Percentiles rank a stretch among this genome's conserved stretches.
Conservation (phyloP, 2,329 filamentous ascomycete species). For the Microsporum canis region DNA sequence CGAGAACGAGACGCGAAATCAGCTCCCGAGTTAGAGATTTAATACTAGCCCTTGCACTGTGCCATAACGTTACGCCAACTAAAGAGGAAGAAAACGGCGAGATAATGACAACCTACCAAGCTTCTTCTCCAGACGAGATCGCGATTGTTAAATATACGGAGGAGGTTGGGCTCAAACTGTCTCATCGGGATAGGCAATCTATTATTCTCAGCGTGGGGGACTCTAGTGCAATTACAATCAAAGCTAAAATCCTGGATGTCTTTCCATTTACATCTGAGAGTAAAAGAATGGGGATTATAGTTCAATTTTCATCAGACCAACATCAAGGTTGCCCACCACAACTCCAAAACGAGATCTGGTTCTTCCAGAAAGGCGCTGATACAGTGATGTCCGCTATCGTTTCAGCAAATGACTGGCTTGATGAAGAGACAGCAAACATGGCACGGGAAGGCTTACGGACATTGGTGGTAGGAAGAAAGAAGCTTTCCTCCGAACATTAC, state of each 20-base stretch:
- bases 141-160: constrained; percentile 96
- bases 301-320: constrained; percentile 61
- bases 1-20: constrained; percentile 82
- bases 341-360: constrained; percentile 75
- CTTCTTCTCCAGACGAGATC: constrained; percentile 94
- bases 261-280: constrained; percentile 98
- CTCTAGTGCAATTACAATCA: constrained; percentile 62
- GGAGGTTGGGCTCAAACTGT: constrained; percentile 72
- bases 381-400: constrained; percentile 98
- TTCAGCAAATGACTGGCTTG: constrained; percentile 92
- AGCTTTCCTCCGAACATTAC: constrained; percentile 67
- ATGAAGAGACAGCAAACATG: constrained; percentile 99
- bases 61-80: constrained; percentile 93
- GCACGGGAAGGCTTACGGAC: constrained; percentile 90
- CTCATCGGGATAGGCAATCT: constrained; percentile 73
- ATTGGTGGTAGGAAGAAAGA: constrained; percentile 86
- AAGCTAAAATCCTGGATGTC: constrained; percentile 79
- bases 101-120: constrained; percentile 76
- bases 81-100: constrained; percentile 71
- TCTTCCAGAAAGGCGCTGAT: constrained; percentile 96
- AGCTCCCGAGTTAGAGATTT: constrained; percentile 87
- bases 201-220: constrained; percentile 73
- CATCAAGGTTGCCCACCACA: constrained; percentile 38
- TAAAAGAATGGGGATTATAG: constrained; percentile 95
- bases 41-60: constrained; percentile 80